phyloP scores from a whole-genome alignment of 202 grass and related monocot species.

The Carex sylvatica region DNA sequence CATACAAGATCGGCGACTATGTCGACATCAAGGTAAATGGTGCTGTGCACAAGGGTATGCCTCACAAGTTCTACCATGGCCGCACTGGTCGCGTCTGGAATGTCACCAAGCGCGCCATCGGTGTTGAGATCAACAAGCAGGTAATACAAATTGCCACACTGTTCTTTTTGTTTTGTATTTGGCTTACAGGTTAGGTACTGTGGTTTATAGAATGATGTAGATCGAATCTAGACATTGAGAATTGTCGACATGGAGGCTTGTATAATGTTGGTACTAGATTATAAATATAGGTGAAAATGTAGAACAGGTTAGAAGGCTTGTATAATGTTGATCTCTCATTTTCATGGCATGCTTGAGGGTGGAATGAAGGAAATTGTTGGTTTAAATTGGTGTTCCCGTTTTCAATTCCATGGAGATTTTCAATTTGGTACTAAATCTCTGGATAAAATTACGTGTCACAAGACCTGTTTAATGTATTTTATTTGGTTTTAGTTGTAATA shows the following conservation, averaged over 20 bases:
- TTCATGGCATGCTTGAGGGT: not conserved
- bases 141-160: slow-evolving; percentile 9
- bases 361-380: not conserved
- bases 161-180: not conserved
- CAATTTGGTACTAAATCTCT: not conserved
- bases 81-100: slow-evolving; percentile 84
- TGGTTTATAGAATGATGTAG: not conserved
- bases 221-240: not conserved
- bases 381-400: not conserved
- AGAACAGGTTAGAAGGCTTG: not conserved
- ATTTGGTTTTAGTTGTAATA: not conserved
- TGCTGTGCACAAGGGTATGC: slow-evolving; percentile 90
- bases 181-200: too few relatives aligned
- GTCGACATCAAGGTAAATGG: slow-evolving; percentile 90
- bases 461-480: not conserved
- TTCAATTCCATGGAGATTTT: not conserved
- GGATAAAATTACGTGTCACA: not conserved
- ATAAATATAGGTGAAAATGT: not conserved
- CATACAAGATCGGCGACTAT: slow-evolving; percentile 72
- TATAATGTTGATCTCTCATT: too few relatives aligned
- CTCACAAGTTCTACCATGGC: slow-evolving; percentile 94
- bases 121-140: slow-evolving; percentile 95
- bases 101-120: slow-evolving; percentile 91
- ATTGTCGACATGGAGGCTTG: not conserved
- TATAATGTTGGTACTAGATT: not conserved